Conservation (phyloP, 768 basidiomycete species). For the Russula lepida region DNA sequence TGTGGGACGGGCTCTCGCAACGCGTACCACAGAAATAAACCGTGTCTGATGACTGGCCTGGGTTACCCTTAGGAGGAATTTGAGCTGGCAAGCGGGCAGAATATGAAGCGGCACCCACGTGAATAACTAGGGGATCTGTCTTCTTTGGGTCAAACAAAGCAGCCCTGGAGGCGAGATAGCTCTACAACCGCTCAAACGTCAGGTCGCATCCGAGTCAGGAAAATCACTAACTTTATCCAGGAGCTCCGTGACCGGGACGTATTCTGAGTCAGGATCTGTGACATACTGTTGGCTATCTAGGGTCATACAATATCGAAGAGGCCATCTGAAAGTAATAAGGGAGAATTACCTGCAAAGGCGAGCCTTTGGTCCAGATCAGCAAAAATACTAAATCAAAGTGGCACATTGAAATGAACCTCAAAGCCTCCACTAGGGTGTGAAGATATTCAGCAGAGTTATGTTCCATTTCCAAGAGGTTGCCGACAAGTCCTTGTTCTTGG, state of each 20-base stretch:
- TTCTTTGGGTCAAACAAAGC: constrained; percentile 64
- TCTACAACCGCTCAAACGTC: constrained; percentile 35
- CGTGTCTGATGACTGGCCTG: constrained; percentile 81
- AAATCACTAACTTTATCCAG: constrained; percentile 64
- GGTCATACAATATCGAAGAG: background rate
- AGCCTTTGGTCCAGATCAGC: constrained; percentile 26
- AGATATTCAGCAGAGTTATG: constrained; percentile 89
- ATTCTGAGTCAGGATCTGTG: constrained; percentile 75
- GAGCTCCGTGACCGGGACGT: constrained; percentile 73
- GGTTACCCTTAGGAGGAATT: constrained; percentile 52
- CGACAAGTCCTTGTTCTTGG: constrained; percentile 62
- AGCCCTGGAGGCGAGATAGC: constrained; percentile 76
- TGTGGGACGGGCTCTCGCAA: background rate
- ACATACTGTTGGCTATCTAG: constrained; percentile 84
- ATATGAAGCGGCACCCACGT: constrained; percentile 27
- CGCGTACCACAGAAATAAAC: constrained; percentile 80
- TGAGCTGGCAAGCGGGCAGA: background rate
- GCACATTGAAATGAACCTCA: constrained; percentile 44
- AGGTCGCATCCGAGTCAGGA: background rate
- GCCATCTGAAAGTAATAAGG: background rate
- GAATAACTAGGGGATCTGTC: constrained; percentile 56
- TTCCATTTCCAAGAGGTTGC: constrained; percentile 67
- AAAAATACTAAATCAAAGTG: background rate
- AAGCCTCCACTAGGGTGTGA: constrained; percentile 77
- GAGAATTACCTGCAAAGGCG: constrained; percentile 58